Evolutionary conservation across 2,329 filamentous ascomycete species (phyloP).

Genomic region (Raffaelea albimanens): DNA sequence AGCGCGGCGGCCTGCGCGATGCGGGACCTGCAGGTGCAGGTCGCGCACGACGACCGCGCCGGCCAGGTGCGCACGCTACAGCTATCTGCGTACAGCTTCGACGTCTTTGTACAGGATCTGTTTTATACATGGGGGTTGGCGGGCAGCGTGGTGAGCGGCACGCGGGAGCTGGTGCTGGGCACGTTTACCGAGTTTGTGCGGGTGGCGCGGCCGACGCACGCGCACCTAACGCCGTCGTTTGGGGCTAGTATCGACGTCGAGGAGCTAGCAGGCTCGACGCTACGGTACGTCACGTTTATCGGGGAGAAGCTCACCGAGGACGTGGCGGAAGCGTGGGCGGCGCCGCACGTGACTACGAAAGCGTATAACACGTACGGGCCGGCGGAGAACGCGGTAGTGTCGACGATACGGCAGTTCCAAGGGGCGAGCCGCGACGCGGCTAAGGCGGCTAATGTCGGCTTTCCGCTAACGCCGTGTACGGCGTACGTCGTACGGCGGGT

Average conservation of each 20-base stretch:
- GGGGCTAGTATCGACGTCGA: conserved; percentile 6
- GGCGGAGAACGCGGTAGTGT: conserved; percentile 15
- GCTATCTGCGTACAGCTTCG: conserved; percentile 27
- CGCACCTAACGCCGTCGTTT: conserved; percentile 9
- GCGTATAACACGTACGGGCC: conserved; percentile 19
- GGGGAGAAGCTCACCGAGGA: conserved; percentile 51
- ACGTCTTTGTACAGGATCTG: conserved; percentile 49
- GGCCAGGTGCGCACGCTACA: conserved; percentile 24
- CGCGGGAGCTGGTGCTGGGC: conserved; percentile 44
- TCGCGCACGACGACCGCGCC: conserved; percentile 19
- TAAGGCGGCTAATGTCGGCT: conserved; percentile 18
- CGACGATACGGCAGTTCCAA: conserved; percentile 17
- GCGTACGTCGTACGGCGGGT: conserved; percentile 14
- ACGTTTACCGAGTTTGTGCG: conserved; percentile 33
- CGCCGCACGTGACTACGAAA: conserved; percentile 15
- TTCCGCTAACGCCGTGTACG: conserved; percentile 13
- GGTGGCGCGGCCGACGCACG: conserved; percentile 36
- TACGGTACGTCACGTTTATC: conserved; percentile 43
- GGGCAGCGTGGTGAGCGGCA: conserved; percentile 48
- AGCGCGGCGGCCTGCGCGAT: conserved; percentile 25
- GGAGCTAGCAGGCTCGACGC: conserved; percentile 2
- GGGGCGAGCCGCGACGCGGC: conserved; percentile 12
- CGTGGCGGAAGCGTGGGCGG: conserved; percentile 48
- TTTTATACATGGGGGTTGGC: conserved; percentile 37
- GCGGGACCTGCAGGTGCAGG: conserved; percentile 21